Evolutionary conservation across 805 yeast genomes (phyloP).

Genomic region (Saturnispora saitoi): DNA sequence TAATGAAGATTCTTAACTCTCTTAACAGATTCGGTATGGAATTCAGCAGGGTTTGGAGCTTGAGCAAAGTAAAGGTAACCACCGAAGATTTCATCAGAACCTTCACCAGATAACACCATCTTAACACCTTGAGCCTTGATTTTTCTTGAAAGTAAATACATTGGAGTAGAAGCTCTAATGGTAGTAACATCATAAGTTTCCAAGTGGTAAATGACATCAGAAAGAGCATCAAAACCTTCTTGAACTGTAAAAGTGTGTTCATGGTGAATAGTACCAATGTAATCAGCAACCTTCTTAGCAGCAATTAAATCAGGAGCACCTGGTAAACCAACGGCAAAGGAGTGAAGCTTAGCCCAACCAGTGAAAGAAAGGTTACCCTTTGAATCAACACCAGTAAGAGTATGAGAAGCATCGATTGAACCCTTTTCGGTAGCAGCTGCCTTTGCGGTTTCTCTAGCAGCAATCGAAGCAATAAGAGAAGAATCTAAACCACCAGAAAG

Average conservation of each 20-base stretch:
- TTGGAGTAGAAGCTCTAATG: constrained; percentile 97
- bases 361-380: constrained; percentile 71
- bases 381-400: constrained; percentile 88
- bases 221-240: constrained; percentile 93
- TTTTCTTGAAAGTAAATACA: constrained; percentile 92
- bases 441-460: constrained; percentile 88
- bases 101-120: constrained; percentile 99
- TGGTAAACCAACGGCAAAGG: constrained; percentile 95
- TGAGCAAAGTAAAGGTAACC: constrained; percentile 96
- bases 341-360: constrained; percentile 77
- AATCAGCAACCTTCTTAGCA: constrained; percentile 93
- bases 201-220: constrained; percentile 89
- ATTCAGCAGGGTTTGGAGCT: constrained; percentile 88
- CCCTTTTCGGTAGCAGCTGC: constrained; percentile 46
- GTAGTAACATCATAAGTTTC: constrained; percentile 99
- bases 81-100: constrained; percentile 98
- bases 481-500: constrained; percentile 97
- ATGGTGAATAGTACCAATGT: constrained; percentile 93
- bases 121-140: constrained; percentile 99
- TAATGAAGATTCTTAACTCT: constrained; percentile 96
- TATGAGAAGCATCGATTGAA: constrained; percentile 45
- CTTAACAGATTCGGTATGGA: constrained; percentile 92
- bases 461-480: constrained; percentile 91
- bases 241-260: constrained; percentile 95
- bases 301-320: constrained; percentile 97